Base-by-base conservation (phyloP, 495 filamentous ascomycete species). In the Parmelia sp. region DNA sequence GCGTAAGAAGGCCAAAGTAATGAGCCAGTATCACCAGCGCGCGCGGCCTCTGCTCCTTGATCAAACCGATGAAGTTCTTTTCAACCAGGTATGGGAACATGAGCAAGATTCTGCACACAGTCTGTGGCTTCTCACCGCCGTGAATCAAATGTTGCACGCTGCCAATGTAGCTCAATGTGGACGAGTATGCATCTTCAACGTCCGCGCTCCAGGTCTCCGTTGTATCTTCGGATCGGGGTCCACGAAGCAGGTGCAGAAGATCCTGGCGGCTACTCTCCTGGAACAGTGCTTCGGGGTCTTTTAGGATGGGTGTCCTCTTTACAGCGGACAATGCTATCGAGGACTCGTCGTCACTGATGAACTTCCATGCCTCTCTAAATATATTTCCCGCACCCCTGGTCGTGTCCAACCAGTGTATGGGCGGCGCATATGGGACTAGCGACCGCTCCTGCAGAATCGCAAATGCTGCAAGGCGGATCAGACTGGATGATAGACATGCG, bases 11-110 rank as follows among this genome's bases (percentile, higher is more conserved):
- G 1, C 72, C 69, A 61, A 79, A 80, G 67, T 70, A 78, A 64
- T 80, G 76, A 5, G 75, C 76, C 4, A 80, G 69, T 19, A 84
- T 77, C 11, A 83, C 69, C 0, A 83, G 68, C 0, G 77, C 75
- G 51, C 77, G 73, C 17, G 77, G 76, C 19, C 67, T 66, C 27
- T 49, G 44, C 65, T 72, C 68, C 25, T 69, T 62, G 23, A 80
- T 63, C 25, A 77, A 44, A 5, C 74, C 67, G 51, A 75, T 69
- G 58, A 74, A 80, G 42, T 62, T 57, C 57, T 62, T 42, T 37
- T 69, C 68, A 2, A 72, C 64, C 21, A 75, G 31, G 61, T 74
- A 72, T 12, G 76, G 72, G 59, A 79, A 79, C 27, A 66, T 40
- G n/a, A 76, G 60, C 44, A 78, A 12, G 57, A 74, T 65, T 27